A percentile compares a stretch with the other conserved stretches of the same genome.
phyloP scores from a whole-genome alignment of 345 rosid species.

The Alliaria petiolata region DNA sequence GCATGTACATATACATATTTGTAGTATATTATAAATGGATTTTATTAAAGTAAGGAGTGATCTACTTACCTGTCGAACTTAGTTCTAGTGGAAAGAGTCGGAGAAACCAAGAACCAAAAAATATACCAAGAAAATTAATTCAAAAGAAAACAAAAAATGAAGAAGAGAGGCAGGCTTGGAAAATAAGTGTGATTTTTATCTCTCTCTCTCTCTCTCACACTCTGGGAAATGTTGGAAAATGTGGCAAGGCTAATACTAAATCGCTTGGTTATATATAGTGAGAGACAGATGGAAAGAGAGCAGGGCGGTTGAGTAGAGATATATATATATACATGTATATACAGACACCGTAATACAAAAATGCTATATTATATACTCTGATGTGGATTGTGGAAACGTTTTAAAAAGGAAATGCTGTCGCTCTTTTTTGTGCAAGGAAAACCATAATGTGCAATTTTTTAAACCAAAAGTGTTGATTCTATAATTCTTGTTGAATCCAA shows the following conservation, averaged over 20 bases:
- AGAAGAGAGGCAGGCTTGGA: conserved; percentile 10
- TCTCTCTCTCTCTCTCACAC: neutral
- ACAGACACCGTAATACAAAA: neutral
- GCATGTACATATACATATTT: neutral
- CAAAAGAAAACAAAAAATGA: neutral
- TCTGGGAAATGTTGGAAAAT: neutral
- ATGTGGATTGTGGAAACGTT: neutral
- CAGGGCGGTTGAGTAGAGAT: neutral
- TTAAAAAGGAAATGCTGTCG: neutral
- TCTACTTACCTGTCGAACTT: conserved; percentile 9
- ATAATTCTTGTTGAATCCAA: neutral
- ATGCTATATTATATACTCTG: neutral
- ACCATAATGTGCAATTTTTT: neutral
- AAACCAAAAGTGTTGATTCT: neutral
- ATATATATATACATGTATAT: neutral
- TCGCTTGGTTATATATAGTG: conserved; percentile 3
- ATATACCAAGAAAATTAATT: neutral
- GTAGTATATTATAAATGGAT: neutral
- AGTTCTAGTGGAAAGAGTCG: conserved; percentile 14
- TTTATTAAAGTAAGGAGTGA: neutral
- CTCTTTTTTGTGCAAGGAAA: neutral
- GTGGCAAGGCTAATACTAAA: conserved; percentile 1
- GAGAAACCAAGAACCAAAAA: conserved; percentile 12
- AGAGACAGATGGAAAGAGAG: neutral
- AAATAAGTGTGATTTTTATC: neutral